Percentiles rank a stretch among this genome's conserved stretches.
Conservation (phyloP, 2,329 filamentous ascomycete species). For the Grosmannia penicillata region DNA sequence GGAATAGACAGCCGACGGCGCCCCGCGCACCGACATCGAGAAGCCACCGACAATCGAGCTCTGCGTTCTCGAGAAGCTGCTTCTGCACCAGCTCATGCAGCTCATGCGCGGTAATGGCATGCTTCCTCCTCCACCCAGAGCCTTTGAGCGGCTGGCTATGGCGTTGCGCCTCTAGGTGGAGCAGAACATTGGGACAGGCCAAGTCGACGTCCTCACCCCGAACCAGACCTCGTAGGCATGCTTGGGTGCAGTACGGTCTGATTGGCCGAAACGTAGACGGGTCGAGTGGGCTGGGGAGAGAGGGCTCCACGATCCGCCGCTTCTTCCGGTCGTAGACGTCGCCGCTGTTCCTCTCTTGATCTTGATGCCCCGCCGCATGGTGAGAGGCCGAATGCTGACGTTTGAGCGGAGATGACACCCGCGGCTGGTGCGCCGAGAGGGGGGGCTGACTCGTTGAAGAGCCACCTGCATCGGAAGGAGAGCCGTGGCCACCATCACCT, state of each 20-base stretch:
- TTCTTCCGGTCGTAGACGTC: not conserved
- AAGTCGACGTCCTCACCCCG: not conserved
- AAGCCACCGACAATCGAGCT: slow-evolving; percentile 1
- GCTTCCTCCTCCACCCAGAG: not conserved
- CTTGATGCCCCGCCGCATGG: no score
- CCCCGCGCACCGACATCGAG: not conserved
- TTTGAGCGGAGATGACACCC: not conserved
- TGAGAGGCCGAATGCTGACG: slow-evolving; percentile 1
- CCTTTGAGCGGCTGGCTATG: not conserved
- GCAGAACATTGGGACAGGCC: not conserved
- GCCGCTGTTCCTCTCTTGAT: not conserved
- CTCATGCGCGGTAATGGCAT: slow-evolving; percentile 3
- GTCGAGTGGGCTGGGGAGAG: not conserved
- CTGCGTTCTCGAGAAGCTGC: not conserved
- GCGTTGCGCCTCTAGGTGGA: not conserved
- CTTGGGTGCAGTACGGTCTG: slow-evolving; percentile 3
- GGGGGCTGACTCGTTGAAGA: no score
- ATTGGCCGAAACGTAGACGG: slow-evolving; percentile 5
- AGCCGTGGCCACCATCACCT: not conserved
- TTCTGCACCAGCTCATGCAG: not conserved
- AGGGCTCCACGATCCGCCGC: not conserved
- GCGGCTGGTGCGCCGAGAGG: not conserved
- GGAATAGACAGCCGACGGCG: slow-evolving; percentile 6
- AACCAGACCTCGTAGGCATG: not conserved
- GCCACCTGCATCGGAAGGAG: no score